These are phyloP conservation scores for Aspergillus haitiensis DNA, from an alignment of 495 filamentous ascomycete genomes.

Conservation along the genomic window DNA sequence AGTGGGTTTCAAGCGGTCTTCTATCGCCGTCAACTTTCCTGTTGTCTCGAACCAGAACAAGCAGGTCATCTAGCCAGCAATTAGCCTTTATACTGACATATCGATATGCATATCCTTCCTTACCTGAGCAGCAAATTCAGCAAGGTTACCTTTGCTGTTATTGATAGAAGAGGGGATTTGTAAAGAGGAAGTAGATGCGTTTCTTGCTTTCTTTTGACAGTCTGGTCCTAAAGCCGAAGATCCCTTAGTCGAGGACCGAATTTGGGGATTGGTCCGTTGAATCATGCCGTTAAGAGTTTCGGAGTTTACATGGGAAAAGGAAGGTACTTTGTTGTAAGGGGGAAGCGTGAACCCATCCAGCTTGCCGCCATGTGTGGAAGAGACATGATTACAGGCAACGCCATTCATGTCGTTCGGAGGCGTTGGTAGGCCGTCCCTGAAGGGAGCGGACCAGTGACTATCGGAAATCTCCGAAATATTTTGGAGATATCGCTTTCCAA, in stretches of 20 bases:
- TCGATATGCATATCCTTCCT: slow-evolving; percentile 17
- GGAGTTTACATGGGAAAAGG: slow-evolving; percentile 30
- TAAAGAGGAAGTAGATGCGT: slow-evolving; percentile 60
- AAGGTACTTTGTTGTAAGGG: slow-evolving; percentile 29
- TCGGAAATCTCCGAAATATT: slow-evolving; percentile 24
- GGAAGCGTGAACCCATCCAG: slow-evolving; percentile 32
- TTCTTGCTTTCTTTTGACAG: slow-evolving; percentile 33
- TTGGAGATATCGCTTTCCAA: slow-evolving; percentile 22
- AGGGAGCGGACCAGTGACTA: slow-evolving; percentile 40
- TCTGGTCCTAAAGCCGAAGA: slow-evolving; percentile 24
- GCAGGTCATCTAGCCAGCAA: slow-evolving; percentile 71
- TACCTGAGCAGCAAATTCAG: slow-evolving; percentile 82
- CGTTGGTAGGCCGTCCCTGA: slow-evolving; percentile 51
- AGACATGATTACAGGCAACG: slow-evolving; percentile 43
- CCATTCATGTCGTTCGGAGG: slow-evolving; percentile 54
- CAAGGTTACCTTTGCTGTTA: slow-evolving; percentile 66
- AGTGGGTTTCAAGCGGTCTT: slow-evolving; percentile 56
- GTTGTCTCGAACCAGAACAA: slow-evolving; percentile 99
- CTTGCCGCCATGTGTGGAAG: slow-evolving; percentile 39
- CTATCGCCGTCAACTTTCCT: slow-evolving; percentile 68
- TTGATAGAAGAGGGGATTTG: slow-evolving; percentile 75
- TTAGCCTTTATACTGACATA: slow-evolving; percentile 9
- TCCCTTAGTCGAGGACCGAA: slow-evolving; percentile 29
- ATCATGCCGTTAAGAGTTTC: slow-evolving; percentile 32
- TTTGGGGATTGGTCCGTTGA: slow-evolving; percentile 29